Evolutionary conservation across 2,329 filamentous ascomycete genomes (phyloP).

Genomic region (Phialophora expanda): DNA sequence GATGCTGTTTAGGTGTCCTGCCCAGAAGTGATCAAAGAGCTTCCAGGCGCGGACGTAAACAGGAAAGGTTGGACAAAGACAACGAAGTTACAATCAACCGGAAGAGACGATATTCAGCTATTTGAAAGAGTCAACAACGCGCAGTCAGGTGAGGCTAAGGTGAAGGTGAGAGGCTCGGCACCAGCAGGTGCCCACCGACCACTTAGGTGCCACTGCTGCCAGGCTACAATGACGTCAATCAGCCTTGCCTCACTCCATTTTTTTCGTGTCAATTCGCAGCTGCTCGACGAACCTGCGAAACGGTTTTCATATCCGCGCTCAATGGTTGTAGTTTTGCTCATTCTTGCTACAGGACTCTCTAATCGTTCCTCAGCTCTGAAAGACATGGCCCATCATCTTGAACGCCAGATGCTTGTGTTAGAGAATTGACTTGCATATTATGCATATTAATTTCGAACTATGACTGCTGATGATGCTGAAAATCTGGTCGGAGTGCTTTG

Average conservation of each 20-base stretch:
- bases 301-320: neutral
- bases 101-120: neutral
- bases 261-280: neutral
- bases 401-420: neutral
- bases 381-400: neutral
- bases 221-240: slow-evolving; percentile 5
- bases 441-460: neutral
- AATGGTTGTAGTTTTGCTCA: neutral
- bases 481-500: neutral
- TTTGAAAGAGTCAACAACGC: neutral
- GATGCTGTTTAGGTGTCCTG: neutral
- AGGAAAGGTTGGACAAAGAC: neutral
- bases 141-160: neutral
- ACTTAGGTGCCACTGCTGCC: neutral
- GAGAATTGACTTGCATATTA: neutral
- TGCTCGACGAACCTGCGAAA: neutral
- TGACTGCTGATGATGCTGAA: neutral
- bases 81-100: neutral
- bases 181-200: neutral
- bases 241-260: neutral
- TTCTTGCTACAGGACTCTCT: neutral
- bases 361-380: neutral
- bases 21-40: neutral
- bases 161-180: slow-evolving; percentile 4
- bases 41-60: neutral